These are phyloP conservation scores for Hebeloma cylindrosporum DNA, from an alignment of 768 basidiomycete species.

Conservation along the genomic window DNA sequence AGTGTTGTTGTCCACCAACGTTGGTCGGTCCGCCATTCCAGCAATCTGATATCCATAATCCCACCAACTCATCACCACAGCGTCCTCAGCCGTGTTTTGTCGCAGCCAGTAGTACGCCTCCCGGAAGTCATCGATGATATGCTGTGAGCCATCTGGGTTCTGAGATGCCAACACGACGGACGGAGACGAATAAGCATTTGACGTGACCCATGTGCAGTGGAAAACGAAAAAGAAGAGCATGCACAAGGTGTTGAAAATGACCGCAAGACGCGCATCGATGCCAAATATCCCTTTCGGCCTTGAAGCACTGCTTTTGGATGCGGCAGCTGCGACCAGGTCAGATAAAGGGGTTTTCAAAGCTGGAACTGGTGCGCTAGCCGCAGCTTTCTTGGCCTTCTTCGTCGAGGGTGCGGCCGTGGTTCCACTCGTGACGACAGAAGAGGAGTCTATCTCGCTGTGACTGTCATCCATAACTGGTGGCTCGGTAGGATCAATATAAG, in stretches of 20 bases:
- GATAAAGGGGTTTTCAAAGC: slow-evolving; percentile 34
- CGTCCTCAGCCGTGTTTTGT: slow-evolving; percentile 89
- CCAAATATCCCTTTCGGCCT: slow-evolving; percentile 72
- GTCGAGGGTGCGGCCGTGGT: slow-evolving; percentile 34
- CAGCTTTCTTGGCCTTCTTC: slow-evolving; percentile 65
- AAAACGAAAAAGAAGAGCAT: slow-evolving; percentile 89
- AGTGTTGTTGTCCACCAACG: slow-evolving; percentile 97
- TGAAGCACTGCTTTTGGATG: slow-evolving; percentile 35
- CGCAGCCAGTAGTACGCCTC: slow-evolving; percentile 99
- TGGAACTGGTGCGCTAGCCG: slow-evolving; percentile 28
- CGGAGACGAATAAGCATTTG: slow-evolving; percentile 93
- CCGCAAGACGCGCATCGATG: slow-evolving; percentile 75
- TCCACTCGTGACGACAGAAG: slow-evolving; percentile 21
- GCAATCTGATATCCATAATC: slow-evolving; percentile 99
- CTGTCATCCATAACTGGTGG: slow-evolving; percentile 46
- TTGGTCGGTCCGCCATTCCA: slow-evolving; percentile 96
- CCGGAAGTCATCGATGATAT: slow-evolving; percentile 98
- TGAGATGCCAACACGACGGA: slow-evolving; percentile 90
- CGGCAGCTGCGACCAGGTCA: slow-evolving; percentile 42
- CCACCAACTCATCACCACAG: slow-evolving; percentile 99
- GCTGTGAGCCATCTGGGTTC: slow-evolving; percentile 79
- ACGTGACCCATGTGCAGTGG: slow-evolving; percentile 97
- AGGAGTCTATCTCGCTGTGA: slow-evolving; percentile 27
- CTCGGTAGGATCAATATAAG: slow-evolving; percentile 82
- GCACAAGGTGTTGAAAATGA: slow-evolving; percentile 71